Conservation (phyloP, 2,329 filamentous ascomycete species). For the Fusarium sp. region DNA sequence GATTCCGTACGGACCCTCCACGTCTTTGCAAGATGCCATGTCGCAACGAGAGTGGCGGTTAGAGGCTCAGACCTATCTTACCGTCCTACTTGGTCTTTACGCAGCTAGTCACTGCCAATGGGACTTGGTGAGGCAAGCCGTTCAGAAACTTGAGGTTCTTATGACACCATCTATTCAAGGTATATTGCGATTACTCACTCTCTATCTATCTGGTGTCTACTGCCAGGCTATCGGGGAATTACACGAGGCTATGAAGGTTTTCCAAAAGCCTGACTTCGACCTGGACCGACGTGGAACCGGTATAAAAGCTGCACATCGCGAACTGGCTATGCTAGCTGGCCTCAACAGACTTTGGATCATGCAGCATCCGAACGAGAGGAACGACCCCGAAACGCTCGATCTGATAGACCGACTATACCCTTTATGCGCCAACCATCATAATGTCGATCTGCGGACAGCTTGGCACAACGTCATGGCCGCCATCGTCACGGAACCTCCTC, state of each 20-base stretch:
- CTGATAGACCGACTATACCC: conserved; percentile 74
- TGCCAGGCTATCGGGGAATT: conserved; percentile 82
- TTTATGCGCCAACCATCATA: conserved; percentile 75
- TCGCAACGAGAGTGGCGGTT: conserved; percentile 71
- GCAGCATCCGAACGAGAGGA: conserved; percentile 67
- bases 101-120: conserved; percentile 78
- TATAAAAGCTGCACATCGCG: conserved; percentile 65
- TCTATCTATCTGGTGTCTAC: conserved; percentile 81
- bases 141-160: conserved; percentile 64
- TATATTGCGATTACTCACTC: conserved; percentile 61
- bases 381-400: conserved; percentile 67
- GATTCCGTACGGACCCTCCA: conserved; percentile 54
- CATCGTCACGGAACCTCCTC: conserved; percentile 69
- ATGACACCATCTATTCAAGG: conserved; percentile 55
- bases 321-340: conserved; percentile 72
- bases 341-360: conserved; percentile 80
- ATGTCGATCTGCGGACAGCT: conserved; percentile 79
- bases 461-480: conserved; percentile 81
- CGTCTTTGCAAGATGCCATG: conserved; percentile 68
- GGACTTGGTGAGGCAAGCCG: conserved; percentile 68
- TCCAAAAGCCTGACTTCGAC: conserved; percentile 69
- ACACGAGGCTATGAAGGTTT: conserved; percentile 73
- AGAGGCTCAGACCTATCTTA: conserved; percentile 74
- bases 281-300: conserved; percentile 52
- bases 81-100: conserved; percentile 77